Base-by-base conservation (phyloP, 371 early-diverging fungal species). In the Mortierella sp. region DNA sequence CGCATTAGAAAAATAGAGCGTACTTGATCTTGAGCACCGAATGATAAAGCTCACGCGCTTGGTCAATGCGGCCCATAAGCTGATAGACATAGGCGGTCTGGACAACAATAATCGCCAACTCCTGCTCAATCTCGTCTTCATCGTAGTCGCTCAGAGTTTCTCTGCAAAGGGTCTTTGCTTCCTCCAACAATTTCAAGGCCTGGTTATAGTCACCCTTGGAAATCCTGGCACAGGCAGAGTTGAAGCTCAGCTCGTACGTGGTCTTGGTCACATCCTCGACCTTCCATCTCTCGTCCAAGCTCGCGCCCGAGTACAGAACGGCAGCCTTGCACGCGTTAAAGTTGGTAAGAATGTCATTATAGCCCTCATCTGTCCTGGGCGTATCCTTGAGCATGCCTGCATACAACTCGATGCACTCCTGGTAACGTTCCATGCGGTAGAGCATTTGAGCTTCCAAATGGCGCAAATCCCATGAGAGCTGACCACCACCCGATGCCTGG, bases 41-140 rank as follows among this genome's bases (percentile, higher is more conserved):
- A 46, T 86, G 82, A 65, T 90, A 92, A 19, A 91, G 78, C 12
- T 90, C 86, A 55, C 76, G 79, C 9, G 93, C 93, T 53, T 91
- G 84, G 0, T 81, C 75, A 3, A 67, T 59, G 17, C 79, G 79
- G 6, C 91, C 91, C 61, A 87, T 83, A 23, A 87, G 51, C 68
- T 93, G 94, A 64, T 86, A 85, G 41, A 90, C 87, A 63, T 88
- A 92, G 12, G 88, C 92, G n/a, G 90, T 78, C 80, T 93, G 93
- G 14, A 87, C 83, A 6, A 83, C 72, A 54, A 93, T 87, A 8
- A 88, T 83, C 15, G 87, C 86, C 69, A 92, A 60, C 66, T 93
- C 94, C 42, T 85, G 83, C 49, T 91, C 88, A 28, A 90, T 87
- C 53, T 91, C 90, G 48, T 89, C 86, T 52, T 88, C 86, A 26